A percentile compares a stretch with the other conserved stretches of the same genome.
Conservation (phyloP, 805 yeast species). For the Candida broadrunensis region DNA sequence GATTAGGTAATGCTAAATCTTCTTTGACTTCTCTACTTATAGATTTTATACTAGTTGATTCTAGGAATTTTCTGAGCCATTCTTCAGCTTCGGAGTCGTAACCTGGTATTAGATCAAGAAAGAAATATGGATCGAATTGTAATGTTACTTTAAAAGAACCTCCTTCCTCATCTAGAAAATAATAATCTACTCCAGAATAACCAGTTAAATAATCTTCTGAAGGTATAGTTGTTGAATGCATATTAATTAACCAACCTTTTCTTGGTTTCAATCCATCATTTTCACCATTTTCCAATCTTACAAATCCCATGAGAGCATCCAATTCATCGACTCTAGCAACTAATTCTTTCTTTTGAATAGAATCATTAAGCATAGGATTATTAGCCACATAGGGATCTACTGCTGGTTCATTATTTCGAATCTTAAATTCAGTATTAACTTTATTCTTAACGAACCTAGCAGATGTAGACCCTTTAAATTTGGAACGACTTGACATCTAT, state of each 20-base stretch:
- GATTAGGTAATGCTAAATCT: slow-evolving; percentile 81
- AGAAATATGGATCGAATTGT: slow-evolving; percentile 84
- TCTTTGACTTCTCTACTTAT: slow-evolving; percentile 63
- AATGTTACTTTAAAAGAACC: slow-evolving; percentile 88
- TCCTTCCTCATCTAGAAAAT: slow-evolving; percentile 94
- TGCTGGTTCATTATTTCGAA: slow-evolving; percentile 8
- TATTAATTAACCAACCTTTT: slow-evolving; percentile 89
- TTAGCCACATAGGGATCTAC: slow-evolving; percentile 22
- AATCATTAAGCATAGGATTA: slow-evolving; percentile 36
- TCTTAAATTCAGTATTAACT: slow-evolving; percentile 17
- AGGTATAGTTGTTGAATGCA: slow-evolving; percentile 82
- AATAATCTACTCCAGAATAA: slow-evolving; percentile 86
- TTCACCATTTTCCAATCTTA: slow-evolving; percentile 70
- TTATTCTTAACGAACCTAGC: slow-evolving; percentile 52
- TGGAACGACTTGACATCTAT: slow-evolving; percentile 2
- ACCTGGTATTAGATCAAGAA: slow-evolving; percentile 60
- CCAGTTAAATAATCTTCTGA: slow-evolving; percentile 62
- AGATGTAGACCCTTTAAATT: slow-evolving; percentile 46
- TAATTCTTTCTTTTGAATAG: slow-evolving; percentile 48
- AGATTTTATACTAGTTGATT: slow-evolving; percentile 52
- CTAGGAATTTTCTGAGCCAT: slow-evolving; percentile 65
- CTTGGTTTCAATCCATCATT: slow-evolving; percentile 43
- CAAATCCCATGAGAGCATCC: slow-evolving; percentile 87
- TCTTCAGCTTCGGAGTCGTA: slow-evolving; percentile 80
- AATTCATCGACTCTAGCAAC: slow-evolving; percentile 61